A percentile compares a stretch with the other conserved stretches of the same genome.
Evolutionary conservation across 2,329 filamentous ascomycete genomes (phyloP).

Genomic region (Shiraia bambusicola): DNA sequence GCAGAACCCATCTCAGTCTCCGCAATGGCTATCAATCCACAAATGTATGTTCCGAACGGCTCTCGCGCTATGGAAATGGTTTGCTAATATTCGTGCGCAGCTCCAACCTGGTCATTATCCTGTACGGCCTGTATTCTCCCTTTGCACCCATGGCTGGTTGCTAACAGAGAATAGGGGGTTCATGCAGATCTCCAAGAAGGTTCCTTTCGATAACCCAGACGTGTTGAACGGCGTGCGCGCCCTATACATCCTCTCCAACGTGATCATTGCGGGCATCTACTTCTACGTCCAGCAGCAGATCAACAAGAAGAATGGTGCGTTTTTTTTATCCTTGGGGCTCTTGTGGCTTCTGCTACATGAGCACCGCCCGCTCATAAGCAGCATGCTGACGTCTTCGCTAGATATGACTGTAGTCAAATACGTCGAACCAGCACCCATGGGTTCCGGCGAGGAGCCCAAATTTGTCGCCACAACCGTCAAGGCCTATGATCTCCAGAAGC

Average conservation of each 20-base stretch:
- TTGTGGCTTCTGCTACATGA: too few relatives aligned
- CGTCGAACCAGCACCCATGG: conserved; percentile 92
- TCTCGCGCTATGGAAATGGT: conserved; percentile 4
- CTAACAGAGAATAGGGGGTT: conserved; percentile 56
- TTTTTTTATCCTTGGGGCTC: not conserved
- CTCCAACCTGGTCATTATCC: conserved; percentile 44
- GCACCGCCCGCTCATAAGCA: not conserved
- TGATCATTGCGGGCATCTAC: conserved; percentile 83
- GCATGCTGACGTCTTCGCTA: conserved; percentile 45
- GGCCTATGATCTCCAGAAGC: conserved; percentile 87
- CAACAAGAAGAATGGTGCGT: conserved; percentile 94
- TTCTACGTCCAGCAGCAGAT: conserved; percentile 82
- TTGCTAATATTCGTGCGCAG: conserved; percentile 31
- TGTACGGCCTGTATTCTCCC: conserved; percentile 21
- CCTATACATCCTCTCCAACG: conserved; percentile 69
- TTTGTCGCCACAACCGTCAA: conserved; percentile 95
- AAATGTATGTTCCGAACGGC: conserved; percentile 32
- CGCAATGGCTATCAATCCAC: conserved; percentile 43
- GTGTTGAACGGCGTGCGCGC: conserved; percentile 65
- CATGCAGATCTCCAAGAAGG: conserved; percentile 97
- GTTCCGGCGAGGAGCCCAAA: conserved; percentile 90
- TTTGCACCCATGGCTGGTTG: not conserved
- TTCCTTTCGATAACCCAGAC: conserved; percentile 88
- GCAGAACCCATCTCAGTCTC: conserved; percentile 1
- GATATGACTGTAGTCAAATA: conserved; percentile 98